Percentiles rank a stretch among this genome's conserved stretches.
phyloP scores from a whole-genome alignment of 805 yeast genomes.

The Komagataella kurtzmanii region DNA sequence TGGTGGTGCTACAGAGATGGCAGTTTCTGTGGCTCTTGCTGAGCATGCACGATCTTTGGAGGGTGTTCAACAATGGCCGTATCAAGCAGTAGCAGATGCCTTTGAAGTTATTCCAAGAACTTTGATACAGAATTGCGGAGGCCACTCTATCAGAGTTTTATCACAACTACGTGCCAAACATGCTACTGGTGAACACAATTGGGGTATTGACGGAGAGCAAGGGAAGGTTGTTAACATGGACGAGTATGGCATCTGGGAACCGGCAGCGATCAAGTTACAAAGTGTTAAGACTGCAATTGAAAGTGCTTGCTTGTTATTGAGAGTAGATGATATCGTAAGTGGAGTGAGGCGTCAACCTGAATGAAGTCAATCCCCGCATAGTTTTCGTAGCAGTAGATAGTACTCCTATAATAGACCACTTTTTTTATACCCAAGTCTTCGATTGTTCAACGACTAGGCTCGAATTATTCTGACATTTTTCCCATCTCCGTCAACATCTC shows the following conservation, averaged over 20 bases:
- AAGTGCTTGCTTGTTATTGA: conserved; percentile 84
- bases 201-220: conserved; percentile 88
- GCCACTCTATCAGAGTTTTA: conserved; percentile 80
- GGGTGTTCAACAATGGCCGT: conserved; percentile 97
- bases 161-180: conserved; percentile 93
- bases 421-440: background rate
- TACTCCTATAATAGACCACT: background rate
- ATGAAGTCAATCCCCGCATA: background rate
- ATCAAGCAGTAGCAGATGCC: conserved; percentile 97
- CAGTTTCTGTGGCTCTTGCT: conserved; percentile 75
- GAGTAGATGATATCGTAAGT: conserved; percentile 96
- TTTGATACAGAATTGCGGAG: conserved; percentile 94
- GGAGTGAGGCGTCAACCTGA: conserved; percentile 50
- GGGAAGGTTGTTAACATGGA: conserved; percentile 95
- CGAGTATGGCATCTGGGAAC: conserved; percentile 97
- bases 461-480: background rate
- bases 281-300: conserved; percentile 96
- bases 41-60: conserved; percentile 87
- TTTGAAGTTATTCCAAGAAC: conserved; percentile 98
- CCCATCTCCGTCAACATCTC: background rate
- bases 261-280: conserved; percentile 95
- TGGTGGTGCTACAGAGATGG: conserved; percentile 99
- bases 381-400: background rate
- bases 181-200: conserved; percentile 75
- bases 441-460: background rate